Conservation (phyloP, 495 filamentous ascomycete genomes). For the Neurospora hispaniola region DNA sequence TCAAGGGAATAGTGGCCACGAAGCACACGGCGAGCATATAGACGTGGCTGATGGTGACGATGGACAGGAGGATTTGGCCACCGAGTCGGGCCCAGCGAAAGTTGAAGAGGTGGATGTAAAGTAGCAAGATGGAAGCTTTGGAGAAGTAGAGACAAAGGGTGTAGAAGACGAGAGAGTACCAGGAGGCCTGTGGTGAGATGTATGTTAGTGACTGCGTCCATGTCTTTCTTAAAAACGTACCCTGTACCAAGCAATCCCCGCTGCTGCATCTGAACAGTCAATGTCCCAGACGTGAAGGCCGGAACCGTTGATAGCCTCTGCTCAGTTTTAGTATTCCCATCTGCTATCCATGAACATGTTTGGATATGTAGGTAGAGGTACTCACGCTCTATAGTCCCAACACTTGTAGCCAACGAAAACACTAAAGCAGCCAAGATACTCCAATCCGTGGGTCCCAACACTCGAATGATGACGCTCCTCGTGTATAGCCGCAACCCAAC, state of each 20-base stretch:
- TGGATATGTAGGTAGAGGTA: background rate
- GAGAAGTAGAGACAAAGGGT: conserved; percentile 18
- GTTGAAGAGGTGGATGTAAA: conserved; percentile 32
- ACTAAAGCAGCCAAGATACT: conserved; percentile 20
- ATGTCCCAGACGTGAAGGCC: conserved; percentile 22
- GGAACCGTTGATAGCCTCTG: conserved; percentile 18
- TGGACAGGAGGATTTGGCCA: conserved; percentile 18
- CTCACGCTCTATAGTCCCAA: conserved; percentile 18
- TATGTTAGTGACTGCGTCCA: background rate
- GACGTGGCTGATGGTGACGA: conserved; percentile 14
- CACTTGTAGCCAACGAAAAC: conserved; percentile 15
- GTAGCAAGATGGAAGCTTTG: conserved; percentile 27
- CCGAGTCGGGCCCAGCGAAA: conserved; percentile 23
- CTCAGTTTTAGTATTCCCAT: background rate
- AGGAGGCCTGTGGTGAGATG: conserved; percentile 11
- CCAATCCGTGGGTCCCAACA: conserved; percentile 20
- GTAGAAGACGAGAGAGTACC: conserved; percentile 24
- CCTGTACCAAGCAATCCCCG: conserved; percentile 15
- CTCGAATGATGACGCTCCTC: conserved; percentile 13
- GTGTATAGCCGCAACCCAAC: conserved; percentile 23
- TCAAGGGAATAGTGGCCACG: conserved; percentile 19
- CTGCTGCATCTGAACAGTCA: conserved; percentile 11
- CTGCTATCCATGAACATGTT: background rate
- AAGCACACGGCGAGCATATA: conserved; percentile 20
- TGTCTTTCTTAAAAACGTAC: conserved; percentile 7